Base-by-base conservation (phyloP, 345 rosid genomes). In the Anacardium occidentale region DNA sequence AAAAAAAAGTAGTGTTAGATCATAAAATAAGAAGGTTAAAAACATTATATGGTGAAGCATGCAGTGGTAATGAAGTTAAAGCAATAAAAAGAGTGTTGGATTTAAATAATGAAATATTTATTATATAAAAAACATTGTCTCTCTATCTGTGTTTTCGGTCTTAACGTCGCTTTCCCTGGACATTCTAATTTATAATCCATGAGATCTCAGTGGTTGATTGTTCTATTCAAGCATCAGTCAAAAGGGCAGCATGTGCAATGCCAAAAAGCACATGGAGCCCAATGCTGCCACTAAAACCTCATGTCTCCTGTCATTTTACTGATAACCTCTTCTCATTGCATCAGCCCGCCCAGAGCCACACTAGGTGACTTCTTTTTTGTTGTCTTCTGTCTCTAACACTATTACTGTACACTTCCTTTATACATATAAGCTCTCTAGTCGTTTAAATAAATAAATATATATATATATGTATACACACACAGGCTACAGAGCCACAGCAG, bases 261-360 rank as follows among this genome's bases (percentile, higher is more conserved):
- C 77, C 73, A 61, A 79, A 83, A 85, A 65, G 85, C 86, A 78
- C 87, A 81, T 91, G 91, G 87, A 87, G 85, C 88, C 91, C 90
- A 80, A 74, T 76, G 84, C 82, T 72, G 59, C 72, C 74, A 63
- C 73, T 42, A 18, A 13, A 80, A 63, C 22, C 71, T 76, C 74
- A 69, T 71, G 73, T 75, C 83, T 79, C 75, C 69, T 75, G 78
- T 80, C 82, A 78, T 25, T 14, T 72, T 68, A 73, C 62, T 70
- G 69, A 70, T n/a, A 70, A 74, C 73, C 73, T 72, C 72, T 71
- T 77, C 70, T 76, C 73, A 34, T 63, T 58, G 47, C 64, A 22
- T n/a, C 48, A 34, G 55, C 37, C 3, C 45, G 20, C 24, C 48
- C 61, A 17, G 37, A 37, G 42, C 42, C 58, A 14, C 75, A 42